Evolutionary conservation across 1,284 basidiomycete genomes (phyloP).

Genomic region (Meira nashicola): DNA sequence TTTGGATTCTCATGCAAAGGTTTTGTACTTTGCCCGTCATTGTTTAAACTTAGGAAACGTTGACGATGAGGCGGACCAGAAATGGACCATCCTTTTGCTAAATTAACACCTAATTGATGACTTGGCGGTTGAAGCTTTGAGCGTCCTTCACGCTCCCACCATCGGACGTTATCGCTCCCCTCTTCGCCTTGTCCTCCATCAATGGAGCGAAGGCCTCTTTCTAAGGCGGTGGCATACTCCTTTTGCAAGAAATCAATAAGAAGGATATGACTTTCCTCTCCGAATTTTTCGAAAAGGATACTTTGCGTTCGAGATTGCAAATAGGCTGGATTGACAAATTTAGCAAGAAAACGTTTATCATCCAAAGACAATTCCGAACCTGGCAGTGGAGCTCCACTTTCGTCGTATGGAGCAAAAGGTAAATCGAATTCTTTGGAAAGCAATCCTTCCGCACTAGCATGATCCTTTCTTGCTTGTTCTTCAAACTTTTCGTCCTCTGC

Average conservation of each 20-base stretch:
- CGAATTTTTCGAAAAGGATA: constrained; percentile 74
- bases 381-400: constrained; percentile 34
- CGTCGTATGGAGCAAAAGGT: constrained; percentile 59
- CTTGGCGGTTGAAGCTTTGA: constrained; percentile 30
- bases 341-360: constrained; percentile 46
- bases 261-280: constrained; percentile 81
- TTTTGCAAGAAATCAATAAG: constrained; percentile 40
- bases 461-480: constrained; percentile 19
- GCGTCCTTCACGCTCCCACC: constrained; percentile 35
- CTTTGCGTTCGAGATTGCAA: constrained; percentile 75
- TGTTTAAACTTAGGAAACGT: constrained; percentile 68
- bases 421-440: constrained; percentile 62
- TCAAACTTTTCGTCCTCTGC: constrained; percentile 58
- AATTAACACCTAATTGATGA: constrained; percentile 30
- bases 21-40: constrained; percentile 58
- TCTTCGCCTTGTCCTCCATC: constrained; percentile 58
- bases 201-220: constrained; percentile 45
- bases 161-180: constrained; percentile 55
- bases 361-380: constrained; percentile 38
- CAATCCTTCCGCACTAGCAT: constrained; percentile 17
- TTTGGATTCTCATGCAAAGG: constrained; percentile 18
- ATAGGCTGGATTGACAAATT: constrained; percentile 86
- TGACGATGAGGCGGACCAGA: constrained; percentile 89
- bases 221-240: constrained; percentile 40
- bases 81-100: constrained; percentile 61